These are phyloP conservation scores for Fremontodendron californicum DNA, from an alignment of 345 rosid genomes.

Conservation along the genomic window DNA sequence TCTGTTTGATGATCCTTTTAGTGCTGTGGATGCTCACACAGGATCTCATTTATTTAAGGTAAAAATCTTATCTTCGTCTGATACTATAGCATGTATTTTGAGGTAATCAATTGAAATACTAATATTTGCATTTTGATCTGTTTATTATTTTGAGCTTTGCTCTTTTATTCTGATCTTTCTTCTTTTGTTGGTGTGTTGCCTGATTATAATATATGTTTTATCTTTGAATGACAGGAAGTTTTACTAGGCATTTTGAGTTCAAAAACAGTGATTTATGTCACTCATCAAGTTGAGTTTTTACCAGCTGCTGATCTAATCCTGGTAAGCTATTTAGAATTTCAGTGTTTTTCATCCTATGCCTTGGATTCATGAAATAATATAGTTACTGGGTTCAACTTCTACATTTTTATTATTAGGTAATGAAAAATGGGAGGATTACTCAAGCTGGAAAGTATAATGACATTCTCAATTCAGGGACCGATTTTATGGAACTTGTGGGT, in stretches of 20 bases:
- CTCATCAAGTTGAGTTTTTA: slow-evolving; percentile 85
- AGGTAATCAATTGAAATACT: neutral
- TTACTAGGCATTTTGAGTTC: slow-evolving; percentile 45
- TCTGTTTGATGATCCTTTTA: slow-evolving; percentile 86
- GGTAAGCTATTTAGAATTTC: slow-evolving; percentile 38
- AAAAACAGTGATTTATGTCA: slow-evolving; percentile 71
- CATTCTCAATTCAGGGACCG: slow-evolving; percentile 57
- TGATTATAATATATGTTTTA: too few species aligned
- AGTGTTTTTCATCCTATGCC: neutral
- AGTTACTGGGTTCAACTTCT: neutral
- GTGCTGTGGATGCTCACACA: slow-evolving; percentile 89
- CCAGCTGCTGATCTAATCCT: slow-evolving; percentile 70
- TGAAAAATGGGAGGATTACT: slow-evolving; percentile 73
- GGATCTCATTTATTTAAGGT: slow-evolving; percentile 85
- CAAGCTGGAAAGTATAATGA: slow-evolving; percentile 74
- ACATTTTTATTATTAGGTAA: slow-evolving; percentile 46
- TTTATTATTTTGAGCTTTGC: neutral
- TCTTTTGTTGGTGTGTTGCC: neutral
- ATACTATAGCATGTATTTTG: neutral
- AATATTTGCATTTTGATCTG: neutral
- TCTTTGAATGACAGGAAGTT: slow-evolving; percentile 46
- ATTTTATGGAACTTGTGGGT: slow-evolving; percentile 73
- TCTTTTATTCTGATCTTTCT: neutral
- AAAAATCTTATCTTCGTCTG: neutral
- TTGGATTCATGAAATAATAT: neutral